These are phyloP conservation scores for Rhynchospora pubera DNA, from an alignment of 176 grass and related monocot genomes.

Conservation along the genomic window DNA sequence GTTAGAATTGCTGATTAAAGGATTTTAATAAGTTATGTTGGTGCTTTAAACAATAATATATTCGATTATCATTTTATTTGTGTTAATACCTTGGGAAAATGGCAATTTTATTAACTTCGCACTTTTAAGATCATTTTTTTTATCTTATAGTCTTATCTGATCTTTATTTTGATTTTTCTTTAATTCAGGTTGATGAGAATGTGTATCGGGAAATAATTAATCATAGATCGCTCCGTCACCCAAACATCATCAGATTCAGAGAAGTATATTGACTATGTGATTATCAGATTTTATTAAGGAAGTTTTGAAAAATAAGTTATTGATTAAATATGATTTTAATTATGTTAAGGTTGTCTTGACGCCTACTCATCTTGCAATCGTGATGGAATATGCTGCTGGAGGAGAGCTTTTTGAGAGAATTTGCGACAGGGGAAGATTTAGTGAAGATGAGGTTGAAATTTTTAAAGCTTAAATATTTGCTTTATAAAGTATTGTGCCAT, in stretches of 20 bases:
- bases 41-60: too few relatives aligned
- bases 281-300: neutral
- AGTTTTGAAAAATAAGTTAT: conserved; percentile 10
- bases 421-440: conserved; percentile 73
- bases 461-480: conserved; percentile 14
- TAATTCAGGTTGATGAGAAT: conserved; percentile 80
- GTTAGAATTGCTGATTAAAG: too few relatives aligned
- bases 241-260: conserved; percentile 96
- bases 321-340: conserved; percentile 15
- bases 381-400: conserved; percentile 89
- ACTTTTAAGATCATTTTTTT: neutral
- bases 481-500: neutral
- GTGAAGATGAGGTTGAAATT: conserved; percentile 79
- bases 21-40: too few relatives aligned
- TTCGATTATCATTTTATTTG: neutral
- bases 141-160: too few relatives aligned
- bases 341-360: conserved; percentile 68
- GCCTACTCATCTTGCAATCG: conserved; percentile 75
- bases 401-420: conserved; percentile 89
- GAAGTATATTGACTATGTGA: conserved; percentile 37
- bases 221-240: conserved; percentile 85
- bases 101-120: neutral
- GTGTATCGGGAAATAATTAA: conserved; percentile 94
- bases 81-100: neutral
- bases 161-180: neutral